phyloP scores from a whole-genome alignment of 2,329 filamentous ascomycete genomes.

The Didymella glomerata region DNA sequence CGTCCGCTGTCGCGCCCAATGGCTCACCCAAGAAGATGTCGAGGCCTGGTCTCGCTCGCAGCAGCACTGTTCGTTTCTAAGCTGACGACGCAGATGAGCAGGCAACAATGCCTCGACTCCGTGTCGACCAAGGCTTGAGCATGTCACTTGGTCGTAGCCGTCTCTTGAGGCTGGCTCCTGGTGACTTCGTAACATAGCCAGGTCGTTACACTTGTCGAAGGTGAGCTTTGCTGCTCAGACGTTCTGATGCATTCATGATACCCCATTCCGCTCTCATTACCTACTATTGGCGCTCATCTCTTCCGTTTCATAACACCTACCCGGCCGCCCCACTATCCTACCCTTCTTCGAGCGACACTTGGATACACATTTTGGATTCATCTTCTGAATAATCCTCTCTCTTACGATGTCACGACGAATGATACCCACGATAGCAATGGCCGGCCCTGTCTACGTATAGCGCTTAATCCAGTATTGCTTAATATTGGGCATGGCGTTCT shows the following conservation, averaged over 20 bases:
- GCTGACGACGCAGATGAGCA: constrained; percentile 5
- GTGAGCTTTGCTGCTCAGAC: not conserved
- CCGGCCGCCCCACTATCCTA: constrained; percentile 16
- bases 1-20: constrained; percentile 44
- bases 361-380: constrained; percentile 26
- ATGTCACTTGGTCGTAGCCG: constrained; percentile 18
- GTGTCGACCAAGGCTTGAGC: constrained; percentile 16
- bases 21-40: constrained; percentile 47
- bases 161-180: constrained; percentile 14
- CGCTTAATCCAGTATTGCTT: constrained; percentile 35
- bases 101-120: not conserved
- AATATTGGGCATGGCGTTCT: constrained; percentile 30
- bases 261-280: constrained; percentile 20
- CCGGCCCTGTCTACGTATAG: constrained; percentile 36
- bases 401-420: constrained; percentile 50
- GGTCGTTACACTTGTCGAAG: not conserved
- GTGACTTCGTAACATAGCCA: constrained; percentile 11
- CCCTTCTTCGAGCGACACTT: constrained; percentile 22
- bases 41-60: constrained; percentile 43
- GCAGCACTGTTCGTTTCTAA: constrained; percentile 48
- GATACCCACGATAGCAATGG: constrained; percentile 49
- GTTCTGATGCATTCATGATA: constrained; percentile 10
- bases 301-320: constrained; percentile 21
- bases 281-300: constrained; percentile 21
- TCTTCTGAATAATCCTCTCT: constrained; percentile 32